Base-by-base conservation (phyloP, 2,329 filamentous ascomycete species). In the Periglandula ipomoeae region DNA sequence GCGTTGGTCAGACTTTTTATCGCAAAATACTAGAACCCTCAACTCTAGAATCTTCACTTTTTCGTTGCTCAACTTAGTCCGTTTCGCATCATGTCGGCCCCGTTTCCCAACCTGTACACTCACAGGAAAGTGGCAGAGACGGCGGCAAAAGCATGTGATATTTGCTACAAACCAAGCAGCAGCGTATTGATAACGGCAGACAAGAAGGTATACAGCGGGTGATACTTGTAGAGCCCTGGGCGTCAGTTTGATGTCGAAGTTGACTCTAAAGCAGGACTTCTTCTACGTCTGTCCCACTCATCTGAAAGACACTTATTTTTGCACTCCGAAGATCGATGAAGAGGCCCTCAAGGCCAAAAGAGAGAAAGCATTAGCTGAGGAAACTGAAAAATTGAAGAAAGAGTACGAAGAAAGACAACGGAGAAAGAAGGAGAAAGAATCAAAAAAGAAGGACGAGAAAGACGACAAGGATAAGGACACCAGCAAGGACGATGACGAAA, bases 231-330 rank as follows among this genome's bases (percentile, higher is more conserved):
- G 9, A 20, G 19, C 8, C 10, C 37, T 22, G 13, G 10, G 13
- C 11, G 13, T n/a, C 10, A 39, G 37, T 19, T 39, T 13, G 15
- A 19, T 11, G 23, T n/a, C 20, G 37, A 15, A 17, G 22, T 39
- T 51, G 26, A 53, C 44, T 9, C 9, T 3, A 4, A 6, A 8
- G 32, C 46, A 66, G 75, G 89, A 95, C 63, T 94, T 89, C 68
- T 97, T 98, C 71, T 96, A 94, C 63, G 79, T 94, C 40, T 98
- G 93, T 59, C 75, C 82, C 5, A 73, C 77, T 27, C 93, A 98
- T 66, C 71, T 97, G 8, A 87, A 85, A 59, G 93, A 97, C 61
- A 74, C 73, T 27, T 81, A 85, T 37, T 97, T 96, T 65, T 91
- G 87, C 61, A 72, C 76, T 59, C 84, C 87, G 52, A 83, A 85